Evolutionary conservation across 805 yeast genomes (phyloP), one percentile per base, ranked within the genome.

Genomic region (Metschnikowia peoriensis): DNA sequence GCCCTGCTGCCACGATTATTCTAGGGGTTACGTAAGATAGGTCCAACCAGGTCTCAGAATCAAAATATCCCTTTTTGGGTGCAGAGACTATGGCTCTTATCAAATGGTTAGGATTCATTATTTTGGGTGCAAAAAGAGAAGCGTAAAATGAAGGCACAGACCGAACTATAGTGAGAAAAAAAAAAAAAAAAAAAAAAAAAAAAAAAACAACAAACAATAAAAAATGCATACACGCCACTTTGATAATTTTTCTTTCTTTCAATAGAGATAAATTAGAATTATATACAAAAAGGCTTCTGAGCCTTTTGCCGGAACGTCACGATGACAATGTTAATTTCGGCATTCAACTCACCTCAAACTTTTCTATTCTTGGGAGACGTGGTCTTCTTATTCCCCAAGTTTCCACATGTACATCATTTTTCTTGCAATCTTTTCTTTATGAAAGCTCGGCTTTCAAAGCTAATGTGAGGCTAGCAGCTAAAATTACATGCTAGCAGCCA

Each of bases 1-100:
- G 97, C 59, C 85, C 88, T 0, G 97, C 84, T 44, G 89, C 80
- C 3, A 88, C 96, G 17, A 89, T 79, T 14, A 92, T 51, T 52
- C 80, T 78, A 0, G 83, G 78, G 0, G 86, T 77, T 29, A 91
- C 78, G 58, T 86, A 86, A 0, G 91, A 78, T 38, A 90, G 68
- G 63, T 91, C 96, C 8, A 86, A 65, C 14, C 68, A 73, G 16
- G 66, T 59, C 4, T 51, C 49, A 11, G 51, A 28, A 29, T 66
- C 69, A 34, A 50, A 50, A 47, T 41, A 56, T n/a, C 58, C 28
- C 16, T 54, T 53, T 43, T 65, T 68, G 7, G 71, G 70, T 27
- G 63, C 44, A n/a, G 67, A 53, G 12, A 60, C 55, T 8, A 61
- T 28, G 10, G 62, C 61, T 34, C 70, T 46, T 11, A 62, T 43